Conservation (phyloP, 345 rosid genomes). For the Toxicodendron radicans region DNA sequence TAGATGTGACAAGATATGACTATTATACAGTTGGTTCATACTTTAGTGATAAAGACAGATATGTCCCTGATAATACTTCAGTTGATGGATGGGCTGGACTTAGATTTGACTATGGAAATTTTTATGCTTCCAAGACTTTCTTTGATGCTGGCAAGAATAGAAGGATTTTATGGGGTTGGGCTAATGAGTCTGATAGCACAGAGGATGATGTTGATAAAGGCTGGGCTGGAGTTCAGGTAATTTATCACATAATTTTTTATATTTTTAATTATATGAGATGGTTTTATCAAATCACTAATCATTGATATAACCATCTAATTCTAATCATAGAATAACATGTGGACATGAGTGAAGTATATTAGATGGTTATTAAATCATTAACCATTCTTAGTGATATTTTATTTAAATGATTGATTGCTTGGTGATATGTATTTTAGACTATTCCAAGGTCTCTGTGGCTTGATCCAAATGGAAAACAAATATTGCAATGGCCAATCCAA, state of each 20-base stretch:
- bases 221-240: slow-evolving; percentile 89
- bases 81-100: slow-evolving; percentile 80
- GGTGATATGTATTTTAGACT: slow-evolving; percentile 8
- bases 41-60: slow-evolving; percentile 38
- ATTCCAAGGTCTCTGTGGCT: slow-evolving; percentile 78
- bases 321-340: no score
- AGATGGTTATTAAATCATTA: no score
- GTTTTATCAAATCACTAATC: no score
- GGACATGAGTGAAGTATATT: no score
- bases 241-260: not conserved
- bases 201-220: slow-evolving; percentile 47
- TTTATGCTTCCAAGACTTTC: slow-evolving; percentile 87
- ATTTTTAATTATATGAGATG: no score
- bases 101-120: slow-evolving; percentile 76
- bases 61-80: slow-evolving; percentile 47
- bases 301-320: no score
- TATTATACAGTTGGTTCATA: slow-evolving; percentile 74
- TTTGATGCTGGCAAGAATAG: slow-evolving; percentile 51
- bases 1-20: slow-evolving; percentile 69
- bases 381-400: no score
- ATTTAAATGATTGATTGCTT: not conserved
- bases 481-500: slow-evolving; percentile 72
- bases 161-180: slow-evolving; percentile 82
- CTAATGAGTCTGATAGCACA: slow-evolving; percentile 64
- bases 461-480: slow-evolving; percentile 53